A percentile compares a stretch with the other conserved stretches of the same genome.
Evolutionary conservation across 1,284 basidiomycete genomes (phyloP).

Genomic region (Coniferiporia sulphurascens): DNA sequence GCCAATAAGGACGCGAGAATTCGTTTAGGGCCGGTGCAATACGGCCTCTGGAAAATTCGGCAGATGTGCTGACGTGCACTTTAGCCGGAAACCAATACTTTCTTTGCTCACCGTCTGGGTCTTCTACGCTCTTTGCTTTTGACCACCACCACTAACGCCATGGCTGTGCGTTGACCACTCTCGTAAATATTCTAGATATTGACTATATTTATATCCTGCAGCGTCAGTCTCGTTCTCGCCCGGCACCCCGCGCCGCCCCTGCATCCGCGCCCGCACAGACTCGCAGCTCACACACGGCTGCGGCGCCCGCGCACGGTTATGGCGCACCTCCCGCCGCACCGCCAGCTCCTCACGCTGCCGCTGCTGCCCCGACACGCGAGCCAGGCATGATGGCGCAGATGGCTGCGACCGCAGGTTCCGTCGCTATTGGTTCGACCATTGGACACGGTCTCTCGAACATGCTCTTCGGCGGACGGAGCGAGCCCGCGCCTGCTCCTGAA

Average conservation of each 20-base stretch:
- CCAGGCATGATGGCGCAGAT: constrained; percentile 76
- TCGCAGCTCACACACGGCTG: constrained; percentile 36
- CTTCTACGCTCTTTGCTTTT: constrained; percentile 17
- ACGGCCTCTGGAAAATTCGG: constrained; percentile 7
- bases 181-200: background rate
- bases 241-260: constrained; percentile 46
- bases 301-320: constrained; percentile 37
- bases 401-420: constrained; percentile 86
- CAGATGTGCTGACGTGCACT: background rate
- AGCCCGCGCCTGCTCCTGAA: constrained; percentile 36
- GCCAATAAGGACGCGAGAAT: background rate
- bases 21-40: background rate
- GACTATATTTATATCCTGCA: constrained; percentile 24
- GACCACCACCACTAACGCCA: constrained; percentile 30
- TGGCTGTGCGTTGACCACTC: constrained; percentile 52
- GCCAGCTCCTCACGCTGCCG: constrained; percentile 33
- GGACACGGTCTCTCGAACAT: constrained; percentile 82
- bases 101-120: background rate
- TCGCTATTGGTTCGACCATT: constrained; percentile 78
- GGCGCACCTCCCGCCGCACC: constrained; percentile 35
- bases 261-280: constrained; percentile 37
- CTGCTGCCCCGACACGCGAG: constrained; percentile 32
- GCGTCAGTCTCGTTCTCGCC: constrained; percentile 53
- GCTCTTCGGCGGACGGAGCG: constrained; percentile 65
- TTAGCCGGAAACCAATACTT: background rate